These are phyloP conservation scores for Scutellaria barbata DNA, from an alignment of 257 asterid species.

Conservation along the genomic window DNA sequence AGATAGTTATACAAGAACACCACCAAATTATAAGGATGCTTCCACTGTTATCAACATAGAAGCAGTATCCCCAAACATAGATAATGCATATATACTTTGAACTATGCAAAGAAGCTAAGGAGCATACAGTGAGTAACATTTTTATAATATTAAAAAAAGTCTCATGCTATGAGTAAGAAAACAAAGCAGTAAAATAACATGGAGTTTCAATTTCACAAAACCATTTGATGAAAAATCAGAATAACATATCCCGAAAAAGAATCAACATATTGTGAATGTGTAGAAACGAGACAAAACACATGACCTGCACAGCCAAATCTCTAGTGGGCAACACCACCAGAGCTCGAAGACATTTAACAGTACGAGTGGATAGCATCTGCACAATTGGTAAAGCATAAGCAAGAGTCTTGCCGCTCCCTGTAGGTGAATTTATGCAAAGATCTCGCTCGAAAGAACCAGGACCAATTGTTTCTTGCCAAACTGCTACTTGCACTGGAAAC, in stretches of 20 bases:
- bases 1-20: not conserved
- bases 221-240: not conserved
- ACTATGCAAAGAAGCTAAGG: not conserved
- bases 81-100: not conserved
- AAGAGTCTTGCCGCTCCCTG: constrained; percentile 95
- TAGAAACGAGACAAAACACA: not conserved
- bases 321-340: constrained; percentile 94
- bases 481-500: constrained; percentile 88
- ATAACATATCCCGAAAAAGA: not conserved
- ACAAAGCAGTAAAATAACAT: not conserved
- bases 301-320: constrained; percentile 90
- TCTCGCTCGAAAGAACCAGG: constrained; percentile 88
- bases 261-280: not conserved
- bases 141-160: not conserved
- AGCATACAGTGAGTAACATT: not conserved
- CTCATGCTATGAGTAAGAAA: not conserved
- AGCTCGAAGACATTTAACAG: constrained; percentile 80
- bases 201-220: not conserved
- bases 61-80: not conserved
- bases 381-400: constrained; percentile 89
- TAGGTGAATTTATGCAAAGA: constrained; percentile 84
- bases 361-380: constrained; percentile 70
- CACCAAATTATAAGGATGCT: not conserved
- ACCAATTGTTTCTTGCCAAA: constrained; percentile 92
- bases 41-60: not conserved